Conservation (phyloP, 768 basidiomycete species). For the Calvatia gigantea region DNA sequence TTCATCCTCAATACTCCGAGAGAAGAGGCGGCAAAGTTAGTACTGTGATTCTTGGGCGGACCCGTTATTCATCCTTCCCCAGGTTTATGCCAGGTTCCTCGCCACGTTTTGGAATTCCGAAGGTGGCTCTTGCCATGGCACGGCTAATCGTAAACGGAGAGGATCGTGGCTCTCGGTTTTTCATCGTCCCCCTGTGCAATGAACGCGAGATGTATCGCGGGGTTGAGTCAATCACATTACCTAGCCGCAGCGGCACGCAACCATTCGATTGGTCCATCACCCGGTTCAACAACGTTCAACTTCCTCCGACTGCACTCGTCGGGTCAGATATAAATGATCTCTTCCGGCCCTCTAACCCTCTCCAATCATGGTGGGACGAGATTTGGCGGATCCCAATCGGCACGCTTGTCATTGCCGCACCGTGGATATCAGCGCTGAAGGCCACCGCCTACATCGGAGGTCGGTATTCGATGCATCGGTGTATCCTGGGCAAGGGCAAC, state of each 20-base stretch:
- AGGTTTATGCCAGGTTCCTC: conserved; percentile 62
- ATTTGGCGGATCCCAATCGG: conserved; percentile 55
- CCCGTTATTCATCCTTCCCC: conserved; percentile 10
- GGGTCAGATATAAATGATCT: conserved; percentile 39
- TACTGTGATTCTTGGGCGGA: conserved; percentile 4
- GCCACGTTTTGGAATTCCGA: conserved; percentile 48
- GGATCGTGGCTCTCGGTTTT: conserved; percentile 49
- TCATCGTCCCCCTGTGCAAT: conserved; percentile 54
- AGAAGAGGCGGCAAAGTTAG: conserved; percentile 58
- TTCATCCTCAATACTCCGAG: conserved; percentile 54
- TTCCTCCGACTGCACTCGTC: conserved; percentile 48
- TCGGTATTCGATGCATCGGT: conserved; percentile 55
- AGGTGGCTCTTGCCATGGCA: conserved; percentile 56
- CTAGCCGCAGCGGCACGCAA: conserved; percentile 47
- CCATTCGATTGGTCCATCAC: conserved; percentile 59
- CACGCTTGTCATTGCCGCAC: conserved; percentile 46
- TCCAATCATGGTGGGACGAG: conserved; percentile 53
- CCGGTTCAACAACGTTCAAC: conserved; percentile 47
- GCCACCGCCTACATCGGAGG: conserved; percentile 51
- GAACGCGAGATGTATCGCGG: conserved; percentile 51
- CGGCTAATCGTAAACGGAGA: conserved; percentile 46
- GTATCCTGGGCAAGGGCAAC: conserved; percentile 39
- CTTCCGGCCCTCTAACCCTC: conserved; percentile 34
- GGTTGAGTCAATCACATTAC: conserved; percentile 45
- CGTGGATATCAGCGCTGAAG: conserved; percentile 50